phyloP scores from a whole-genome alignment of 2,329 filamentous ascomycete species.

The Trichoderma afroharzianum region DNA sequence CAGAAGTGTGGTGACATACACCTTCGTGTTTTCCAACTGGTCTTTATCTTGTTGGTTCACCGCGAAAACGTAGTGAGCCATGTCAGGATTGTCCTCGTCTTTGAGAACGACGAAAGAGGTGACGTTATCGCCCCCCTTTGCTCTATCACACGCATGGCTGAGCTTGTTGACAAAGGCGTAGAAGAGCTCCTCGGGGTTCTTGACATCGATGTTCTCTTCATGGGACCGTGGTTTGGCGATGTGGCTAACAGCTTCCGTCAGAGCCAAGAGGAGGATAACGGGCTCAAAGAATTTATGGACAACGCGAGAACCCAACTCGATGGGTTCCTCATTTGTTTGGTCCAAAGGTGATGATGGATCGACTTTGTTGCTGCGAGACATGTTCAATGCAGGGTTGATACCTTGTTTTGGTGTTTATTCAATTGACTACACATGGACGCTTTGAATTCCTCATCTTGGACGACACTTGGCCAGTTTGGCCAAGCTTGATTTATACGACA shows the following conservation, averaged over 20 bases:
- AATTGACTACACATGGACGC: neutral
- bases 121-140: neutral
- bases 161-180: neutral
- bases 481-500: neutral
- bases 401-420: neutral
- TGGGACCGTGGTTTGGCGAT: neutral
- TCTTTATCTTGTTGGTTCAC: too few species aligned
- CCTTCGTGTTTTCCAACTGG: too few species aligned
- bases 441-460: neutral
- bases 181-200: neutral
- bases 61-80: neutral
- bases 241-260: neutral
- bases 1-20: neutral
- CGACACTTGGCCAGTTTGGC: neutral
- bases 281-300: neutral
- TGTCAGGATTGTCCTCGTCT: neutral
- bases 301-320: neutral
- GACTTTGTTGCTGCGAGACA: neutral
- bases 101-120: neutral
- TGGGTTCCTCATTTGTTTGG: neutral
- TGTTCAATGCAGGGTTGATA: neutral
- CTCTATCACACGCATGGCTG: neutral
- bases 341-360: neutral
- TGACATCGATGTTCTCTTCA: neutral
- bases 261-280: neutral